Evolutionary conservation across 2,329 filamentous ascomycete species (phyloP), one percentile per base, ranked within the genome.

Genomic region (Cercospora berteroae): DNA sequence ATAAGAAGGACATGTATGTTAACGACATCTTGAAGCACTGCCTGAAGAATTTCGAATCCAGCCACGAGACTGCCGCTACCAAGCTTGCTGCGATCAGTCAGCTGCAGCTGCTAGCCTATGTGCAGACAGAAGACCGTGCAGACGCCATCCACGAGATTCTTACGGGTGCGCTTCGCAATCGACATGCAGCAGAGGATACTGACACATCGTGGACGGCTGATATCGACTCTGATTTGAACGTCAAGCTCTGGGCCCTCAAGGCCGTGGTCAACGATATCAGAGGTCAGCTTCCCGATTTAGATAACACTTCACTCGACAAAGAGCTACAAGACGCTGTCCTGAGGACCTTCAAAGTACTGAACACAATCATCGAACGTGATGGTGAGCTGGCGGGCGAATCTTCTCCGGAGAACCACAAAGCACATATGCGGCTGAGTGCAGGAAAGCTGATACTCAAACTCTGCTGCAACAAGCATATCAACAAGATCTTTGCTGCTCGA

Each of bases 191-290:
- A 33, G 83, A 83, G 39, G 83, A 84, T 0, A 83, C 84, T 4
- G 74, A 79, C 23, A 61, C 71, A 2, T 64, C 69, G 16, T 83
- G 82, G 81, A 78, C 78, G 66, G 84, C 86, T 12, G 84, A 87
- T 36, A 81, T 93, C 70, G 91, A 96, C 70, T 88, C 94, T 62
- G 93, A 97, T 75, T 90, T 92, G 16, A 86, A 89, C 68, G 90
- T 93, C 20, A 97, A 98, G 79, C 87, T 89, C 65, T 89, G 93
- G 82, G 91, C 94, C 1, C 82, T 98, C 58, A 94, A 90, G 77
- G 90, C 93, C 16, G 83, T 98, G 27, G 92, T 95, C 67, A 98
- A 98, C 78, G 88, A 91, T 63, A 84, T 97, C 18, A 88, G 94
- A 44, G 90, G 86, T 78, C 67, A 86, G 77, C 69, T 73, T 5